These are phyloP conservation scores for Scheffersomyces illinoinensis DNA, from an alignment of 1,139 yeast genomes.

Conservation along the genomic window DNA sequence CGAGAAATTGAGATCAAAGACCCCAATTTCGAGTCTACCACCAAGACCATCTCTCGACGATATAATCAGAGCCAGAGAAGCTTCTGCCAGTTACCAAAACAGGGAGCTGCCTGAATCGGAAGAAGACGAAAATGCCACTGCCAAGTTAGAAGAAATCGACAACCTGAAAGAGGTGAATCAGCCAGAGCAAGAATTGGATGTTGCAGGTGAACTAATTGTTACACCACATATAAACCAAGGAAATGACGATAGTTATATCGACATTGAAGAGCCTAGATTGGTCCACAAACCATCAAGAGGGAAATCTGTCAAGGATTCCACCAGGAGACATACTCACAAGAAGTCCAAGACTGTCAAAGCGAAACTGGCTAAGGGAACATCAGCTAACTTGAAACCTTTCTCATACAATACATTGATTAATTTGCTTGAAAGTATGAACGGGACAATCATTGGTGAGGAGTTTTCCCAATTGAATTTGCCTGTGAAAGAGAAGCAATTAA, in stretches of 20 bases:
- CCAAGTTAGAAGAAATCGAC: neutral
- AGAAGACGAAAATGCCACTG: neutral
- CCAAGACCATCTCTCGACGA: constrained; percentile 40
- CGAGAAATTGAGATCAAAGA: constrained; percentile 1
- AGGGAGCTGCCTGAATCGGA: neutral
- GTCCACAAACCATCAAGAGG: constrained; percentile 32
- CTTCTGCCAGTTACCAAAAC: constrained; percentile 19
- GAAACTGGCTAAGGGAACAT: constrained; percentile 12
- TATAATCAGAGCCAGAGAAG: constrained; percentile 33
- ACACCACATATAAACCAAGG: constrained; percentile 1
- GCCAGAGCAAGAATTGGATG: neutral
- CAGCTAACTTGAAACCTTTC: constrained; percentile 46
- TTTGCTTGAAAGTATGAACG: constrained; percentile 62
- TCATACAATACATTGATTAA: constrained; percentile 60
- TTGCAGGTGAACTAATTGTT: neutral
- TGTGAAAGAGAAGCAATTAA: constrained; percentile 69
- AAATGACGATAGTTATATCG: constrained; percentile 38
- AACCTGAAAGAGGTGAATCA: neutral
- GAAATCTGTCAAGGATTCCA: constrained; percentile 39
- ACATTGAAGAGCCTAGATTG: constrained; percentile 40
- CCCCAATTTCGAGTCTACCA: constrained; percentile 23
- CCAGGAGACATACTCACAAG: constrained; percentile 9
- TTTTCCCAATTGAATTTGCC: constrained; percentile 76
- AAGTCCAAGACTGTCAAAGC: constrained; percentile 16
- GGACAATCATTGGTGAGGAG: constrained; percentile 65